Conservation (phyloP, 108 stramenopile genomes). For the Cyclotella baltica region DNA sequence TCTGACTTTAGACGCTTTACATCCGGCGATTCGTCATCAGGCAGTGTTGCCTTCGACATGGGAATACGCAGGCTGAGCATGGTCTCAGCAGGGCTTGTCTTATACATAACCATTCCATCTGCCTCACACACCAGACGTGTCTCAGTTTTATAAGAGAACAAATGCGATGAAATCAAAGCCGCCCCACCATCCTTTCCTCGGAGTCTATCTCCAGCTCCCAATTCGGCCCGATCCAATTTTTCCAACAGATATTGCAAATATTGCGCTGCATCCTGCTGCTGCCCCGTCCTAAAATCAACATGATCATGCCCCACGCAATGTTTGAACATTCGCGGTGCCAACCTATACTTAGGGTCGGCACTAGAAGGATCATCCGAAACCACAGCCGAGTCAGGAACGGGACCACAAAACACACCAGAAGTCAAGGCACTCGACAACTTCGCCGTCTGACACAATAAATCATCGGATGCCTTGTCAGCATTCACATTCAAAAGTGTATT, state of each 20-base stretch:
- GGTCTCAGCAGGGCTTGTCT: constrained; percentile 66
- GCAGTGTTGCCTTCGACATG: constrained; percentile 79
- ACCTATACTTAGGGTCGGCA: constrained; percentile 75
- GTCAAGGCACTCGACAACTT: constrained; percentile 83
- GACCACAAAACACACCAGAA: constrained; percentile 72
- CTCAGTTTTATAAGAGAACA: constrained; percentile 88
- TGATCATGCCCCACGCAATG: constrained; percentile 92
- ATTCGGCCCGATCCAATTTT: constrained; percentile 82
- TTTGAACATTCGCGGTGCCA: constrained; percentile 98
- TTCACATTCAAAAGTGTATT: constrained; percentile 55
- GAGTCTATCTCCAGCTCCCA: constrained; percentile 34
- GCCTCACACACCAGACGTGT: constrained; percentile 77
- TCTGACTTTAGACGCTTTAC: constrained; percentile 65
- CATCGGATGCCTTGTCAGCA: constrained; percentile 63
- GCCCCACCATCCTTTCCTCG: constrained; percentile 42
- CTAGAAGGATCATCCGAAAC: constrained; percentile 51
- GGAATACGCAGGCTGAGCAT: constrained; percentile 88
- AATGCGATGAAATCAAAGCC: constrained; percentile 54
- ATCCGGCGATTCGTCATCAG: constrained; percentile 60
- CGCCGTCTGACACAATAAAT: constrained; percentile 77
- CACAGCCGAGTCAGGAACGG: constrained; percentile 35
- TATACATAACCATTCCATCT: constrained; percentile 83
- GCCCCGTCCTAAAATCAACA: constrained; percentile 94
- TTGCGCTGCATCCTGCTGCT: constrained; percentile 99
- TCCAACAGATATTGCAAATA: constrained; percentile 95